A percentile compares a stretch with the other conserved stretches of the same genome.
phyloP scores from a whole-genome alignment of 192 early-diverging fungal species.

The Coemansia sp. region DNA sequence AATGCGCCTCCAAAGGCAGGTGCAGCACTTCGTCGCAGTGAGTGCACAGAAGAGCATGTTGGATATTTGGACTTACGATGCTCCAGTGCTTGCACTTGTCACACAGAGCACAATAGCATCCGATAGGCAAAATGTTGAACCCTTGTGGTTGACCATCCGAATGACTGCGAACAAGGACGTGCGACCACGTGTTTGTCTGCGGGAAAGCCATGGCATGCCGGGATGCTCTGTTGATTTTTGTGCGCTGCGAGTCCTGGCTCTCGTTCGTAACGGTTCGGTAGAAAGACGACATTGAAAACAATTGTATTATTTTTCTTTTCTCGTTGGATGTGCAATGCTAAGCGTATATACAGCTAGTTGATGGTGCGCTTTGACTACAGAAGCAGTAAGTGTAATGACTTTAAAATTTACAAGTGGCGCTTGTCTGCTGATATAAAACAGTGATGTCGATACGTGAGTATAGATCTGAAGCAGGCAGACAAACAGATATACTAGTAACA shows the following conservation, averaged over 20 bases:
- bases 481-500: too few relatives aligned
- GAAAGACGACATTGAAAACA: not conserved
- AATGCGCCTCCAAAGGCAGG: constrained; percentile 45
- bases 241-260: not conserved
- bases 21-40: constrained; percentile 30
- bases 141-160: constrained; percentile 7
- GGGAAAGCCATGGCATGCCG: not conserved
- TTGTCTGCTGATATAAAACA: too few relatives aligned
- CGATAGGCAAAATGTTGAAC: constrained; percentile 25
- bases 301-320: too few relatives aligned
- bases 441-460: too few relatives aligned
- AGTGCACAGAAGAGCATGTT: constrained; percentile 26
- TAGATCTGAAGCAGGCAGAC: too few relatives aligned
- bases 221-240: not conserved
- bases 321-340: too few relatives aligned
- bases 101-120: constrained; percentile 35
- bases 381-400: too few relatives aligned
- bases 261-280: too few relatives aligned
- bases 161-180: constrained; percentile 12
- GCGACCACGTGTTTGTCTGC: constrained; percentile 19
- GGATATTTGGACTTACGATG: constrained; percentile 42
- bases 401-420: too few relatives aligned
- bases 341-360: too few relatives aligned
- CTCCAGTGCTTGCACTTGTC: constrained; percentile 32
- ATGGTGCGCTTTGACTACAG: too few relatives aligned